Base-by-base conservation (phyloP, 306 rosid species). In the Quillaja saponaria region DNA sequence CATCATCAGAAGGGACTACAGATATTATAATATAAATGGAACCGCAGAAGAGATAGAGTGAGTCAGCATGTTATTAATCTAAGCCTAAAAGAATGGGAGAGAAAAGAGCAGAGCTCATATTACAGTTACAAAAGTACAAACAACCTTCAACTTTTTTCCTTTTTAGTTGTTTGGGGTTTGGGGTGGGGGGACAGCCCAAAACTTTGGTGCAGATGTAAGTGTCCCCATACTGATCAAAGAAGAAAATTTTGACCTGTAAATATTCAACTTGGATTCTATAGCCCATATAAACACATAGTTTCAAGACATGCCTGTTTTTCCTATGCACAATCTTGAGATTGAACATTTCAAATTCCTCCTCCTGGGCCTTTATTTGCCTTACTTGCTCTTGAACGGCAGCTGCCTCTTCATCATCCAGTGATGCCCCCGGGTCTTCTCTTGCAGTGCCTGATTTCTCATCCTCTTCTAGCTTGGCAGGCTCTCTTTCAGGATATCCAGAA, bases 341-440 rank as follows among this genome's bases (percentile, higher is more conserved):
- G 86, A 94, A 94, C 67, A 96, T 87, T 71, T 94, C 97, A 80
- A 94, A 94, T 74, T 89, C 97, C 66, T 89, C 96, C 82, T 89
- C 99, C 74, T 94, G 99, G 40, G 86, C 88, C 81, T 81, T 85
- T 83, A 94, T 85, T 78, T 94, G 99, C 82, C 91, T 78, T 60
- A 89, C 90, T 87, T 94, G 99, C 85, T 89, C 99, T 81, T 94
- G 99, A 66, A 94, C 95, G 53, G 97, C 99, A 58, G 96, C 94
- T 35, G 92, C 89, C 78, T 94, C 99, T 73, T 94, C 99, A 58
- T 94, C 99, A 59, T 94, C 99, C 15, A 87, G 85, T 51, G 82
- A 85, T 51, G 87, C 80, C 42, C 71, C 95, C 3, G 86, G 38
- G 69, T 94, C 96, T 68, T 89, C 95, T 90, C 88, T 81, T 33